phyloP scores from a whole-genome alignment of 2,329 filamentous ascomycete species.

The Colletotrichum spaethianum region DNA sequence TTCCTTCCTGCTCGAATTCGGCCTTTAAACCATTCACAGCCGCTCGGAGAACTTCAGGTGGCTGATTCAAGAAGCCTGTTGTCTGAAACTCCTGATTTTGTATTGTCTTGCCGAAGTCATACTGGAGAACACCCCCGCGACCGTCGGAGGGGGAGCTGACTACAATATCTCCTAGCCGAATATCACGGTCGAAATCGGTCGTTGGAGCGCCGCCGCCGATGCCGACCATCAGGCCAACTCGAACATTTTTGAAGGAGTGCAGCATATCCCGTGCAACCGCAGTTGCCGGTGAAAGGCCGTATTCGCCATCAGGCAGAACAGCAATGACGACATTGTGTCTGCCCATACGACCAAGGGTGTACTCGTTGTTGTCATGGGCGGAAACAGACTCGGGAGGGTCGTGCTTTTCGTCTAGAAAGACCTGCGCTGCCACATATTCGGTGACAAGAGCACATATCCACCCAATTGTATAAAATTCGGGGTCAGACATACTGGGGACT shows the following conservation, averaged over 20 bases:
- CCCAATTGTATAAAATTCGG: not conserved
- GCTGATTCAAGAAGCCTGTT: conserved; percentile 11
- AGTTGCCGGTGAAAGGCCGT: conserved; percentile 43
- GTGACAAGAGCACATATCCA: not conserved
- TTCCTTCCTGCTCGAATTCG: not conserved
- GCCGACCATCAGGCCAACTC: conserved; percentile 35
- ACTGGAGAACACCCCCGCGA: conserved; percentile 20
- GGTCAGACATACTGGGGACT: not conserved
- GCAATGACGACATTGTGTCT: conserved; percentile 47
- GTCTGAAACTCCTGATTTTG: not conserved
- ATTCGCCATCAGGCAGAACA: conserved; percentile 42
- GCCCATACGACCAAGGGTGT: conserved; percentile 43
- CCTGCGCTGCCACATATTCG: not conserved
- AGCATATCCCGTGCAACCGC: conserved; percentile 37
- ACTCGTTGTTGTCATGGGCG: conserved; percentile 45
- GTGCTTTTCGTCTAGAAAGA: conserved; percentile 7
- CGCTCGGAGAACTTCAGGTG: conserved; percentile 2
- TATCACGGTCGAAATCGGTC: not conserved
- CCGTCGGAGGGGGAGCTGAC: conserved; percentile 2
- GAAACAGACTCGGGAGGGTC: conserved; percentile 31
- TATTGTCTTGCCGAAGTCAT: conserved; percentile 40
- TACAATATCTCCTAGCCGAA: conserved; percentile 38
- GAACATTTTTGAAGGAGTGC: conserved; percentile 31
- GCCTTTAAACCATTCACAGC: not conserved
- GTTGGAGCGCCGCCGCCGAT: conserved; percentile 17